These are phyloP conservation scores for Floccularia luteovirens DNA, from an alignment of 768 basidiomycete genomes.

Conservation along the genomic window DNA sequence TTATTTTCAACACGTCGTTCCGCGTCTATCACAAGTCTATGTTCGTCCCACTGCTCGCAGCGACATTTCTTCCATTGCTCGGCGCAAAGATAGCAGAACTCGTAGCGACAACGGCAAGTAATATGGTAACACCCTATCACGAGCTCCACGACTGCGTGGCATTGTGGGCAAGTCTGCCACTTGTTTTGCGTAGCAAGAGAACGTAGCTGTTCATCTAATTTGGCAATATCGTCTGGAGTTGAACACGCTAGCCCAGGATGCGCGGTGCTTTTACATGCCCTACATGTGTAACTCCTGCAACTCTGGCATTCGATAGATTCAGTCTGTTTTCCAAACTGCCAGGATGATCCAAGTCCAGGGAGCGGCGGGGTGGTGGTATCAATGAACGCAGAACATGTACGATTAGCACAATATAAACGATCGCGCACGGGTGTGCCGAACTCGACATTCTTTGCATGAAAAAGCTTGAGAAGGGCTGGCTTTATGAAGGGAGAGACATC, in stretches of 20 bases:
- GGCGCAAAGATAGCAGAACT: conserved; percentile 66
- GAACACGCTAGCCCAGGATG: conserved; percentile 35
- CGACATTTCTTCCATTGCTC: conserved; percentile 52
- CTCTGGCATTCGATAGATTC: conserved; percentile 23
- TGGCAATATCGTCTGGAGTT: conserved; percentile 31
- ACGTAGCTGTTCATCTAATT: conserved; percentile 31
- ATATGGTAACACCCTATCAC: conserved; percentile 57
- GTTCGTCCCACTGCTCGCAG: conserved; percentile 63
- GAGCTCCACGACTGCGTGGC: conserved; percentile 48
- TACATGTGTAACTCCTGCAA: conserved; percentile 36
- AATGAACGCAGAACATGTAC: conserved; percentile 47
- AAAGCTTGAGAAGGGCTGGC: conserved; percentile 15
- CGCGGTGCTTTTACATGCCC: conserved; percentile 36
- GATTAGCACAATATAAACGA: conserved; percentile 44
- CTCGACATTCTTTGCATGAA: conserved; percentile 36
- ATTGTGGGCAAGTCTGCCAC: conserved; percentile 63
- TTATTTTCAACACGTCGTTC: conserved; percentile 36
- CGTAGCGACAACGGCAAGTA: conserved; percentile 45
- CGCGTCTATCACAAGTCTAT: conserved; percentile 29
- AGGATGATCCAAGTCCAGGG: too few relatives aligned
- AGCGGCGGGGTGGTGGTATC: conserved; percentile 31
- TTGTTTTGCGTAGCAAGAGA: conserved; percentile 33
- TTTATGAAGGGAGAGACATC: conserved; percentile 21
- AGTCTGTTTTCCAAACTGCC: too few relatives aligned
- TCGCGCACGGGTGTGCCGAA: conserved; percentile 29